These are phyloP conservation scores for Corchorus olitorius DNA, from an alignment of 345 rosid genomes.

Conservation along the genomic window DNA sequence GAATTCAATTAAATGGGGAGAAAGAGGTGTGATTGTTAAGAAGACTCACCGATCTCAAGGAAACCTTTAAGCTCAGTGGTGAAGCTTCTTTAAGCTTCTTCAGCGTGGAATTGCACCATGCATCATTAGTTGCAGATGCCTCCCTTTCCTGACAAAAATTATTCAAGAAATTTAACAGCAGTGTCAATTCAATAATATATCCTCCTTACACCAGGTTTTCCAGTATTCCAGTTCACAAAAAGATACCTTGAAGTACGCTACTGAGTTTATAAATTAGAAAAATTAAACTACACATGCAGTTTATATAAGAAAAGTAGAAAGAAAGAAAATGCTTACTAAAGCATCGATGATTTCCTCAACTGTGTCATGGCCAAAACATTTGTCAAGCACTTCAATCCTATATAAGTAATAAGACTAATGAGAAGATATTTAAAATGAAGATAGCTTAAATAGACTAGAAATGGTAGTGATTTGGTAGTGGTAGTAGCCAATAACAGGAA, in stretches of 20 bases:
- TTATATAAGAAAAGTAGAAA: neutral
- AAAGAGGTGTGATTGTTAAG: neutral
- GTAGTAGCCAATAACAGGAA: neutral
- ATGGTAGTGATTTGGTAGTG: neutral
- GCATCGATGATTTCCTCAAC: constrained; percentile 81
- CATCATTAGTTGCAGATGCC: constrained; percentile 56
- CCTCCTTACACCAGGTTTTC: neutral
- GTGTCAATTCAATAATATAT: neutral
- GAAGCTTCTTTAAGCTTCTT: constrained; percentile 74
- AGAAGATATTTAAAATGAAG: constrained; percentile 9
- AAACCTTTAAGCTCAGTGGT: constrained; percentile 88
- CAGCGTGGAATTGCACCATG: constrained; percentile 67
- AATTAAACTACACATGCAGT: neutral
- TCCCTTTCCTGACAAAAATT: constrained; percentile 53
- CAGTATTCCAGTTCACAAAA: too few relatives aligned
- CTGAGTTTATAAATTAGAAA: neutral
- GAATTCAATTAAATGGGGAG: neutral
- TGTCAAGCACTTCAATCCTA: constrained; percentile 72
- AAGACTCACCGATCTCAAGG: constrained; percentile 85
- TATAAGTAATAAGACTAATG: constrained; percentile 14
- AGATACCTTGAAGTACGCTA: neutral
- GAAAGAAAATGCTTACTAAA: constrained; percentile 51
- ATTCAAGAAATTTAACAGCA: neutral
- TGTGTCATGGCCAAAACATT: constrained; percentile 78
- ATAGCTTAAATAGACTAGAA: neutral